Conservation (phyloP, 2,329 filamentous ascomycete species). For the Uncinocarpus reesii region DNA sequence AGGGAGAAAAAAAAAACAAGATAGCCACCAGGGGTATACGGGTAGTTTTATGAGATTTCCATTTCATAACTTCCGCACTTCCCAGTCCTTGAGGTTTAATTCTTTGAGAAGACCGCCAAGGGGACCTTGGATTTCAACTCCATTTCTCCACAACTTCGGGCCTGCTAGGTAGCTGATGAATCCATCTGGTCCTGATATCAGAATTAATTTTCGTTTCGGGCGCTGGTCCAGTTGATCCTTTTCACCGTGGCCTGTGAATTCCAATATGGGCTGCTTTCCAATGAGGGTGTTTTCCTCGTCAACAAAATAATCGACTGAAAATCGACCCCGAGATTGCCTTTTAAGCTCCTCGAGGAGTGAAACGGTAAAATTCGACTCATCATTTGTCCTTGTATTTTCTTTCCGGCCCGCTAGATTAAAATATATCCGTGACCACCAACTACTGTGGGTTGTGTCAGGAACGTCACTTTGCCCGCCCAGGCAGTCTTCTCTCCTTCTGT, state of each 20-base stretch:
- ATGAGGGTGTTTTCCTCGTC: slow-evolving; percentile 69
- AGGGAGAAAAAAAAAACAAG: not conserved
- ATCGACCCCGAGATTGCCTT: slow-evolving; percentile 42
- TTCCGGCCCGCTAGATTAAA: not conserved
- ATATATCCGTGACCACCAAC: slow-evolving; percentile 27
- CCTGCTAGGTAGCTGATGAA: slow-evolving; percentile 77
- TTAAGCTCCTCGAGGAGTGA: slow-evolving; percentile 55
- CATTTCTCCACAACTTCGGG: slow-evolving; percentile 62
- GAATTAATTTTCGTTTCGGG: slow-evolving; percentile 44
- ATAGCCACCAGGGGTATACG: not conserved
- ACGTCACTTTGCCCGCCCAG: slow-evolving; percentile 48
- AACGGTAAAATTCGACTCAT: slow-evolving; percentile 39
- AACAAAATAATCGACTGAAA: slow-evolving; percentile 65
- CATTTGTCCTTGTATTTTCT: not conserved
- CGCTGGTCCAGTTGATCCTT: slow-evolving; percentile 16
- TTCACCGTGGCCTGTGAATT: slow-evolving; percentile 22
- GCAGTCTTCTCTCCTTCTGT: slow-evolving; percentile 56
- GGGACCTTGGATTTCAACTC: slow-evolving; percentile 63
- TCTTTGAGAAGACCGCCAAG: slow-evolving; percentile 57
- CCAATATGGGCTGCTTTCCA: slow-evolving; percentile 40
- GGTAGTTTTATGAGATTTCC: not conserved
- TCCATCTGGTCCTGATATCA: slow-evolving; percentile 83
- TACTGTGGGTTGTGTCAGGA: slow-evolving; percentile 21
- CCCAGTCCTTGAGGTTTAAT: slow-evolving; percentile 49
- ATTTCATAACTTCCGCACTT: slow-evolving; percentile 48